Evolutionary conservation across 2,329 filamentous ascomycete genomes (phyloP), one percentile per base, ranked within the genome.

Genomic region (Trichoderma guizhouense): DNA sequence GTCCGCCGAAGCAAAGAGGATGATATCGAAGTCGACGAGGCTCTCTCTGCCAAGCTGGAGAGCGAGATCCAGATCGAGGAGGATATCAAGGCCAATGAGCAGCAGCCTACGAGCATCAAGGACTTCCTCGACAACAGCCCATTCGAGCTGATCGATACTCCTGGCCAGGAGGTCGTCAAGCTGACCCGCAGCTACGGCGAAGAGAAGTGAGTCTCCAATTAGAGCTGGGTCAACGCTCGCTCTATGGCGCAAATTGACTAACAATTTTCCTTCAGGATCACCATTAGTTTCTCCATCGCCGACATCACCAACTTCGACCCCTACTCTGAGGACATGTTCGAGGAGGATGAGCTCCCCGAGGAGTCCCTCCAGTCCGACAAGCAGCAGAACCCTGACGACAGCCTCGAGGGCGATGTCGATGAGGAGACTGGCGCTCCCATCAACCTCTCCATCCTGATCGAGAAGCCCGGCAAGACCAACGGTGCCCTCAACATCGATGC

Each of bases 401-500:
- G 75, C 79, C 18, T 75, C 73, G 87, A 87, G 71, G 87, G 88
- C 76, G 82, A 86, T 36, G 82, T 82, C 36, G 83, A 84, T 5
- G 84, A 87, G 18, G 88, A 86, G 72, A 83, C 87, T 51, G 87
- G 89, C 72, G 94, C 95, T 80, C 94, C 95, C 71, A 93, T 92
- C 77, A 91, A 92, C 76, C 87, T 98, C 74, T 94, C 92, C 83
- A 90, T 99, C 78, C 91, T 95, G 64, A 88, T 99, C 72, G 94
- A 97, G 87, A 97, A 97, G 86, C 87, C 92, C 73, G 89, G 88
- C 83, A 92, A 93, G 79, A 76, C 79, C 26, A 63, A 76, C 30
- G 95, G 95, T 73, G 94, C 94, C 32, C 88, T 99, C 75, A 91
- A 92, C 82, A 90, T 99, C 77, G 94, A 97, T 82, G 92, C 94